phyloP scores from a whole-genome alignment of 768 basidiomycete species.

The Mycena amicta region DNA sequence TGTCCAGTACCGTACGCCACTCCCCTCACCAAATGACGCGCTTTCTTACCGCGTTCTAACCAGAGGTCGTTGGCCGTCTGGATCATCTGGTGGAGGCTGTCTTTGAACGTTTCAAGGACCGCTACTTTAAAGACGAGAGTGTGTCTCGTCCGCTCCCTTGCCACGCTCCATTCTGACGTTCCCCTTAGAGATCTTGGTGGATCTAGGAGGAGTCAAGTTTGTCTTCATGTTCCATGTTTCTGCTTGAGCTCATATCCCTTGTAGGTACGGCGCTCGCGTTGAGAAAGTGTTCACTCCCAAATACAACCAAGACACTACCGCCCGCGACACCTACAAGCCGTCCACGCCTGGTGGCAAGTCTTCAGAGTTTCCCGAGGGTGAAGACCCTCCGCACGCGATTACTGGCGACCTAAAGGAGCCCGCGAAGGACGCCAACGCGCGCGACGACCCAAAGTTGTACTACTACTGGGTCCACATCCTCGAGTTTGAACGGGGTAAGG shows the following conservation, averaged over 20 bases:
- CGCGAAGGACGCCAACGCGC: conserved; percentile 64
- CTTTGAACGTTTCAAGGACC: conserved; percentile 94
- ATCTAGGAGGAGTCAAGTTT: conserved; percentile 85
- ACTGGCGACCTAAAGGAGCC: conserved; percentile 80
- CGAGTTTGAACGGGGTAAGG: conserved; percentile 72
- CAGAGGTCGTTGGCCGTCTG: conserved; percentile 95
- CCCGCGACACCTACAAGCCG: conserved; percentile 54
- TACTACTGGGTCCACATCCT: conserved; percentile 87
- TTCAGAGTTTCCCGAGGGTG: conserved; percentile 48
- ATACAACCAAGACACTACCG: conserved; percentile 46
- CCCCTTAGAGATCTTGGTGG: conserved; percentile 75
- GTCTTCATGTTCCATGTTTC: conserved; percentile 23
- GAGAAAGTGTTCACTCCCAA: conserved; percentile 76
- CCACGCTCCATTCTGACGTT: conserved; percentile 3
- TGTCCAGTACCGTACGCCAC: conserved; percentile 93
- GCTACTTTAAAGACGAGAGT: conserved; percentile 93
- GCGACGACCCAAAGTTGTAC: conserved; percentile 83
- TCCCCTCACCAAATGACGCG: conserved; percentile 20
- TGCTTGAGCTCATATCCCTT: conserved; percentile 20
- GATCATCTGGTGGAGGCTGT: conserved; percentile 95
- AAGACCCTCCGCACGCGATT: conserved; percentile 65
- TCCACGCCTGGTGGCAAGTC: conserved; percentile 23
- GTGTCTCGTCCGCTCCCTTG: conserved; percentile 35
- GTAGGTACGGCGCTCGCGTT: conserved; percentile 81
- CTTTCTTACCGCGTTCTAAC: conserved; percentile 22